Evolutionary conservation across 129 eudicot species (phyloP).

Genomic region (Flaveria ramosissima): DNA sequence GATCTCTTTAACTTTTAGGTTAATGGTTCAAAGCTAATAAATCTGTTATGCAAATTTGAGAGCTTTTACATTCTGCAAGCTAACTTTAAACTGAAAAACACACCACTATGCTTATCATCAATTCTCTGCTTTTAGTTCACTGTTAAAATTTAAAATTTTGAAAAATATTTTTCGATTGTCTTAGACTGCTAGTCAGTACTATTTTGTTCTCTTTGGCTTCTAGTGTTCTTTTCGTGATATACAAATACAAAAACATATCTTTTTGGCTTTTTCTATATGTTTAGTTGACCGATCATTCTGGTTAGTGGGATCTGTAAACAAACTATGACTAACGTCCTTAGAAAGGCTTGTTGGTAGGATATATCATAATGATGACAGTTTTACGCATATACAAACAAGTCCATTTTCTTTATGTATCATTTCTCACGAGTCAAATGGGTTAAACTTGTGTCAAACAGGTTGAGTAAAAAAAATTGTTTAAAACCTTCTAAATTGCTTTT

Average conservation of each 20-base stretch:
- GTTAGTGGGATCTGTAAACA: background rate
- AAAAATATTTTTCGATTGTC: background rate
- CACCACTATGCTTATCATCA: slow-evolving; percentile 3
- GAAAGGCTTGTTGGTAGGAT: background rate
- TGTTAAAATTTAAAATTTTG: background rate
- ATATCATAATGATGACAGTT: background rate
- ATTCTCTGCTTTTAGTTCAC: background rate
- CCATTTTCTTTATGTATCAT: background rate
- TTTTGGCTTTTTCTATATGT: slow-evolving; percentile 14
- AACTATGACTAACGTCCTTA: background rate
- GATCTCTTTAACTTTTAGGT: slow-evolving; percentile 10
- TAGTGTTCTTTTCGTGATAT: slow-evolving; percentile 16
- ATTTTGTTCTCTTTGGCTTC: slow-evolving; percentile 4
- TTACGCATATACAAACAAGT: background rate
- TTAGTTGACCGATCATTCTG: slow-evolving; percentile 7
- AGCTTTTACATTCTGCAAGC: background rate
- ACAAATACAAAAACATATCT: background rate
- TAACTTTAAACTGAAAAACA: slow-evolving; percentile 9
- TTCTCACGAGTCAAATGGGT: background rate
- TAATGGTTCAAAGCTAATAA: background rate
- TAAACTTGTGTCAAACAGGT: background rate
- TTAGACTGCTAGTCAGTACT: background rate
- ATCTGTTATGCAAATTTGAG: background rate
- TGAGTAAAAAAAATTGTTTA: background rate
- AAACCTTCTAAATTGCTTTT: background rate